Evolutionary conservation across 495 filamentous ascomycete genomes (phyloP), one percentile per base, ranked within the genome.

Genomic region (Sporormia fimetaria): DNA sequence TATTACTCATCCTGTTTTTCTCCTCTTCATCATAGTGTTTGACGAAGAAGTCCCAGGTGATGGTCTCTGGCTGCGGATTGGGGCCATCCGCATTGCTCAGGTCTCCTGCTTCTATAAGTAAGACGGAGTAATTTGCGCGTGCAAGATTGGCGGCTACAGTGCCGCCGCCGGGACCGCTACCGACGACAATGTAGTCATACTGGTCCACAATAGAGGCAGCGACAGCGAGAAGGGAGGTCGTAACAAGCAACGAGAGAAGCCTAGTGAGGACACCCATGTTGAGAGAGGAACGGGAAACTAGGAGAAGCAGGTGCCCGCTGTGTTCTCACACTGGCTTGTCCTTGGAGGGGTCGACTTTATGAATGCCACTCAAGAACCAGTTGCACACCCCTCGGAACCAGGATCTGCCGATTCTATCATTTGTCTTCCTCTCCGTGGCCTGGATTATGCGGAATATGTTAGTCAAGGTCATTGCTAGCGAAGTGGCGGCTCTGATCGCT

Each of bases 151-250:
- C 36, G 0, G 52, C 52, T 2, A 55, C 25, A 5, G 55, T 43
- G 5, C 47, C 52, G 12, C 55, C 55, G 12, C 55, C 55, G 6
- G 55, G 40, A 0, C 55, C 55, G 18, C 32, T 40, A 8, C 55
- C 55, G 9, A 57, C 52, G 3, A 57, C 52, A 22, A 57, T 43
- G 44, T 55, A 57, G 14, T 57, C 55, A 31, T 57, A 57, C 12
- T 23, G 29, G 24, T 42, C 46, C 3, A 59, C 30, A 0, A 31
- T 41, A 20, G 52, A 30, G 28, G 26, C 15, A 18, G 17, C 33
- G 21, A 12, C 6, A 8, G 32, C 10, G 32, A 44, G 11, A 4
- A 45, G 27, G 7, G 25, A 20, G 2, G 23, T 3, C 1, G 33
- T 9, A 16, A 36, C 16, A 18, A 47, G 43, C 11, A 40, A 40